Evolutionary conservation across 305 asterid species (phyloP).

Genomic region (Rubia peregrina): DNA sequence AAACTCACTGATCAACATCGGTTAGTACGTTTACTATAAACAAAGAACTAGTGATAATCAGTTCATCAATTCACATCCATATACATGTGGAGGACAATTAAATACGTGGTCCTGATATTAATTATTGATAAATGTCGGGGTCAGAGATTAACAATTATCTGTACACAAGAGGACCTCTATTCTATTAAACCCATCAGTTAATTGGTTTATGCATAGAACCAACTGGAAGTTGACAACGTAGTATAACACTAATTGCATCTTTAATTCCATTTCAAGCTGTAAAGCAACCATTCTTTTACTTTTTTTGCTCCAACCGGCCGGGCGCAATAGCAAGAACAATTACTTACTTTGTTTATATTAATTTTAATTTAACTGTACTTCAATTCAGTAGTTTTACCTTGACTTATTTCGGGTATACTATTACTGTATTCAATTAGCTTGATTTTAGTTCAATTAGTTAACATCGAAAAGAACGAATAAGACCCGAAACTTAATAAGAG

Average conservation of each 20-base stretch:
- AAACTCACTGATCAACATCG: slow-evolving; percentile 2
- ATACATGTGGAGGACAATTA: neutral
- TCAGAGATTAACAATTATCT: neutral
- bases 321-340: no score
- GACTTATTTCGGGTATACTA: no score
- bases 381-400: no score
- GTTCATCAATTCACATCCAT: neutral
- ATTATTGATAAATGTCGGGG: neutral
- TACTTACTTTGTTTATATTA: no score
- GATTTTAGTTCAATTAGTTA: no score
- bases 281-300: neutral
- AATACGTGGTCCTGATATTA: slow-evolving; percentile 1
- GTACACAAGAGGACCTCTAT: neutral
- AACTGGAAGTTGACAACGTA: neutral
- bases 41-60: neutral
- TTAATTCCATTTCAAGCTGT: neutral
- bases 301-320: no score
- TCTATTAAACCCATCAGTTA: neutral
- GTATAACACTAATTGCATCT: neutral
- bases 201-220: neutral
- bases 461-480: no score
- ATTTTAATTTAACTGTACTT: no score
- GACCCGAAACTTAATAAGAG: no score
- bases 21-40: neutral
- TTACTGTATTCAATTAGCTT: no score